Evolutionary conservation across 331 rosid genomes (phyloP), one percentile per base, ranked within the genome.

Genomic region (Malus hybrid): DNA sequence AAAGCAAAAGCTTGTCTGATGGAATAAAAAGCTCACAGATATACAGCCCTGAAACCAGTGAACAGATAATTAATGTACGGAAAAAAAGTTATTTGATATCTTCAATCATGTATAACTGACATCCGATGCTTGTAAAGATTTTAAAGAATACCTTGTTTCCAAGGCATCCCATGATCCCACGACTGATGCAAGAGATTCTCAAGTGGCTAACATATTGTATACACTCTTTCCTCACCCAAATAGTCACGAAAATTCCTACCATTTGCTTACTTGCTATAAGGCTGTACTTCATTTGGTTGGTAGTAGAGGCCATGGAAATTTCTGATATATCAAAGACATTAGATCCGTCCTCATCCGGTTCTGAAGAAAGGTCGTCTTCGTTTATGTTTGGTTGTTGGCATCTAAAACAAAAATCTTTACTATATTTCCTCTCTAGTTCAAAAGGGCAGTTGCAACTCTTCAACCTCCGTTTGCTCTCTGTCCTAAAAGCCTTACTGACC

Each of bases 91-190:
- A 6, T 50, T 14, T 50, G 44, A 36, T 2, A 36, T 39, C 46
- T 39, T 39, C 46, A 39, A 9, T 66, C 28, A 36, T 13, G 34
- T 18, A 55, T 61, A 56, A 46, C 13, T 0, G 11, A 68, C 9
- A n/a, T 44, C 18, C 5, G 10, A 53, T 14, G 42, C 26, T 16
- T 66, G 66, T 61, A 16, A 52, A 26, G 60, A 42, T 14, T 39
- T 4, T 60, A 44, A 52, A 52, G 55, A 52, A 28, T 82, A 92
- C 99, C 99, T 95, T 95, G 88, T 95, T 95, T 34, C 99, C 97
- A 1, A 95, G 98, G 46, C 46, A 39, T 22, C 99, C 98, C 99
- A 95, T 95, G 90, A 95, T 89, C 36, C 99, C 98, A 1, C 98
- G 93, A 72, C 96, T 88, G 22, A 84, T 88, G 82, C 98, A 83